These are phyloP conservation scores for Psilocybe cubensis DNA, from an alignment of 768 basidiomycete genomes.

Conservation along the genomic window DNA sequence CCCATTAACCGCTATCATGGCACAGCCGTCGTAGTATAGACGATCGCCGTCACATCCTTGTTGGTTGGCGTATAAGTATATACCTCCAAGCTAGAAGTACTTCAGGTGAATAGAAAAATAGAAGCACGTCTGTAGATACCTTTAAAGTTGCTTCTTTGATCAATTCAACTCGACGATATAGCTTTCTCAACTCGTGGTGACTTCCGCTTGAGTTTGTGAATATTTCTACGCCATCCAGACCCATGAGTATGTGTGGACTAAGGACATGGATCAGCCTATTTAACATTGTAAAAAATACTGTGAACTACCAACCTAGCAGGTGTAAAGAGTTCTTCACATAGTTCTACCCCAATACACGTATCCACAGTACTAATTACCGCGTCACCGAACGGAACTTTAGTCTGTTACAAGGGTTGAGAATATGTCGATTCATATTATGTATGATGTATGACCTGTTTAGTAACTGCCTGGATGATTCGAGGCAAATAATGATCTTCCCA, in stretches of 20 bases:
- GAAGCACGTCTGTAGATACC: constrained; percentile 40
- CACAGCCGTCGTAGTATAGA: constrained; percentile 96
- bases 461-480: constrained; percentile 84
- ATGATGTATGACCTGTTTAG: constrained; percentile 79
- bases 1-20: constrained; percentile 96
- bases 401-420: constrained; percentile 40
- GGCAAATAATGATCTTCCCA: constrained; percentile 94
- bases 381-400: constrained; percentile 94
- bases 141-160: constrained; percentile 98
- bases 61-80: constrained; percentile 98
- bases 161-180: constrained; percentile 87
- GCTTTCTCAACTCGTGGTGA: constrained; percentile 98
- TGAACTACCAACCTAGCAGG: constrained; percentile 81
- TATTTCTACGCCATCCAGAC: constrained; percentile 97
- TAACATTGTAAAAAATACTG: background rate
- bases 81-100: constrained; percentile 80
- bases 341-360: constrained; percentile 95
- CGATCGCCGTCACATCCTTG: constrained; percentile 99
- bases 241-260: constrained; percentile 98
- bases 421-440: no score
- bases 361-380: constrained; percentile 92
- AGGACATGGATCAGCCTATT: background rate
- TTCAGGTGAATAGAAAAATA: background rate
- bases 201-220: constrained; percentile 99
- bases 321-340: constrained; percentile 98